Evolutionary conservation across 73 alveolate species (phyloP).

Genomic region (Symbiodinium pilosum): DNA sequence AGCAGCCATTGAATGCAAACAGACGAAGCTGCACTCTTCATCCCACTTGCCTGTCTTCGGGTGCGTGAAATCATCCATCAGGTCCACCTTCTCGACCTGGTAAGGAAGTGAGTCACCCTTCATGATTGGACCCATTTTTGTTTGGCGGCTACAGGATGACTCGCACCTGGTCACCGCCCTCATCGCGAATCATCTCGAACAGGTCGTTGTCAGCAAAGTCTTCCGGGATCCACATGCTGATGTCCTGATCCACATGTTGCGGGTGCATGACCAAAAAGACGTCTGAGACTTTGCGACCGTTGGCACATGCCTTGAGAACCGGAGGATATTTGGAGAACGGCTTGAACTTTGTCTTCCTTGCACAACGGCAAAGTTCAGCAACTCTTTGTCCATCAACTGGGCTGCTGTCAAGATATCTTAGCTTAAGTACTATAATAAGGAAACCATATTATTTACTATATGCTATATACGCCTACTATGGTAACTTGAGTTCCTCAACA

Average conservation of each 20-base stretch:
- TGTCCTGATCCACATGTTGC: conserved; percentile 90
- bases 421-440: neutral
- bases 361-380: neutral
- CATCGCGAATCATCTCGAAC: conserved; percentile 96
- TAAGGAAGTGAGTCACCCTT: neutral
- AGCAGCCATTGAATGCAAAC: neutral
- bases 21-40: neutral
- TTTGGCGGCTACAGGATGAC: too few species aligned
- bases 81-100: conserved; percentile 97
- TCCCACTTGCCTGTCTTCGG: conserved; percentile 95
- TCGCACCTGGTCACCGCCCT: conserved; percentile 96
- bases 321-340: conserved; percentile 97
- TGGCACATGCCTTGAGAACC: conserved; percentile 95
- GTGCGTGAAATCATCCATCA: conserved; percentile 96
- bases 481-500: too few species aligned
- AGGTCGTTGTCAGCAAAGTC: conserved; percentile 97
- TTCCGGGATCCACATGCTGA: conserved; percentile 97
- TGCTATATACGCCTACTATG: too few species aligned
- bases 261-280: neutral
- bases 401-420: neutral
- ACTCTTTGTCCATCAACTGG: neutral
- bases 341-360: conserved; percentile 96
- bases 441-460: too few species aligned
- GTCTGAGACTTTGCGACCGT: neutral
- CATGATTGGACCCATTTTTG: neutral